Evolutionary conservation across 192 early-diverging fungal species (phyloP).

Genomic region (Glomus cerebriforme): DNA sequence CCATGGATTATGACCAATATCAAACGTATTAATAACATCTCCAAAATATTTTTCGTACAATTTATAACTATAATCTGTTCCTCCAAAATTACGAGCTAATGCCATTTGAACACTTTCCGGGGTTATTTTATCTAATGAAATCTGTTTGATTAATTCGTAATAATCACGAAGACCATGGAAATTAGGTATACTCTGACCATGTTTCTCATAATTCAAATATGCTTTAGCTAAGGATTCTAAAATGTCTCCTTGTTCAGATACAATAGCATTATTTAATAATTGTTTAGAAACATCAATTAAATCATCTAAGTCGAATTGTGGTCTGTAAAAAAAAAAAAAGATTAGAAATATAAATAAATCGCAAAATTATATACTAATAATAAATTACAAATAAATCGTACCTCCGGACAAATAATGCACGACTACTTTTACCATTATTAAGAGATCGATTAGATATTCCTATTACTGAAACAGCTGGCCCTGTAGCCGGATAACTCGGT

Average conservation of each 20-base stretch:
- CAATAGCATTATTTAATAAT: neutral
- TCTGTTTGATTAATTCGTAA: neutral
- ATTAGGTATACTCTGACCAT: slow-evolving; percentile 11
- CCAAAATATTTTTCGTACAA: slow-evolving; percentile 5
- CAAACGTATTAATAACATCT: neutral
- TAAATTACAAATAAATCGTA: neutral
- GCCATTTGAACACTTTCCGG: neutral
- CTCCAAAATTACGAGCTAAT: slow-evolving; percentile 33
- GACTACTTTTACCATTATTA: slow-evolving; percentile 27
- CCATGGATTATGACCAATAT: neutral
- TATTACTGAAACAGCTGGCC: neutral
- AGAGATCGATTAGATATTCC: slow-evolving; percentile 31
- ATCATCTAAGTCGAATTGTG: neutral
- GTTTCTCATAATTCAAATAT: neutral
- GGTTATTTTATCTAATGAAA: neutral
- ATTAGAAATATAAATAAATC: neutral
- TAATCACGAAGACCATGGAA: slow-evolving; percentile 27
- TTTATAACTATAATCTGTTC: neutral
- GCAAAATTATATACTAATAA: neutral
- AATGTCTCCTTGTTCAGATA: too few species aligned
- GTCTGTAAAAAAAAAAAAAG: neutral
- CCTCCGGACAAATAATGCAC: neutral
- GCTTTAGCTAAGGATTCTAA: neutral
- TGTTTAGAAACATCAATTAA: neutral
- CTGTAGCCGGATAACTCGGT: neutral